Percentiles rank a stretch among this genome's conserved stretches.
phyloP scores from a whole-genome alignment of 768 basidiomycete genomes.

The Podaxis sp. region DNA sequence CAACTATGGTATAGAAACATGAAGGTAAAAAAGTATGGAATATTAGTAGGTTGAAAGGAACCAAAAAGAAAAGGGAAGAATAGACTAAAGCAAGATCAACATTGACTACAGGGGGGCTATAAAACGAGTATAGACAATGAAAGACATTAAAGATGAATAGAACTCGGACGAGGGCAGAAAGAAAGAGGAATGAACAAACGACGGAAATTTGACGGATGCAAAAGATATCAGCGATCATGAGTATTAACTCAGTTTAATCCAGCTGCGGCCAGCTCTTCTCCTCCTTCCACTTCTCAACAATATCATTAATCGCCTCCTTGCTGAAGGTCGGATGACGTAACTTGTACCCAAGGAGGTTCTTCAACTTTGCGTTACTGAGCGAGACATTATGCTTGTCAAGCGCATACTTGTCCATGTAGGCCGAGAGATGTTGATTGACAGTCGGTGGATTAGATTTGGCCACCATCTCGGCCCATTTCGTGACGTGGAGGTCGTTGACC shows the following conservation, averaged over 20 bases:
- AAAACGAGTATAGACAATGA: background rate
- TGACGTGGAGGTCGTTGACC: conserved; percentile 81
- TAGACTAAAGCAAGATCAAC: background rate
- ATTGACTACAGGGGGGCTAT: background rate
- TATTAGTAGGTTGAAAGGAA: background rate
- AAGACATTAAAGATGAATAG: background rate
- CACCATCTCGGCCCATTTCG: conserved; percentile 82
- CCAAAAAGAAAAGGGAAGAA: background rate
- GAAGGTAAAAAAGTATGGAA: background rate
- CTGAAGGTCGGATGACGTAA: conserved; percentile 60
- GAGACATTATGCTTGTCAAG: conserved; percentile 67
- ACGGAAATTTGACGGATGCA: background rate
- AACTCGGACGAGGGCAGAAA: background rate
- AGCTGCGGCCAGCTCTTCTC: conserved; percentile 59
- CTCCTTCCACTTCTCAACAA: conserved; percentile 76
- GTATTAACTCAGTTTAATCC: conserved; percentile 16
- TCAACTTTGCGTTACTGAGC: conserved; percentile 70
- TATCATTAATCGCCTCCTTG: conserved; percentile 57
- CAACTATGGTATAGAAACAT: conserved; percentile 10
- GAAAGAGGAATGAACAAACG: background rate
- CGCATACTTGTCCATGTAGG: conserved; percentile 75
- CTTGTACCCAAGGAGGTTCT: conserved; percentile 65
- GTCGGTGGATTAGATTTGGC: conserved; percentile 65
- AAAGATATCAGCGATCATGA: conserved; percentile 10
- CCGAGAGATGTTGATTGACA: conserved; percentile 64